These are phyloP conservation scores for Candida taoyuanica DNA, from an alignment of 805 yeast genomes.

Conservation along the genomic window DNA sequence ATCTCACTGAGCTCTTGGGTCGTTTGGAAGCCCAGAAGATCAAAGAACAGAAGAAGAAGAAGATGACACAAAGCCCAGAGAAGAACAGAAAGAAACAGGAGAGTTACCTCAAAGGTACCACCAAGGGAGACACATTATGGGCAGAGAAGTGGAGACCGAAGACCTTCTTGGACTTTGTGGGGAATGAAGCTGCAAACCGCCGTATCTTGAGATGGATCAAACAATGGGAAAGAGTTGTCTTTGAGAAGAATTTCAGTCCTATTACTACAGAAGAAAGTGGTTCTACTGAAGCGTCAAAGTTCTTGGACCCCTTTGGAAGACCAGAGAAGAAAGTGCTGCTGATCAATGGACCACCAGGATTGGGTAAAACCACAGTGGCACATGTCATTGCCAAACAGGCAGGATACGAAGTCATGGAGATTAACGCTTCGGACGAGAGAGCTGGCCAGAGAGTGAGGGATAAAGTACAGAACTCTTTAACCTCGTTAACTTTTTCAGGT, in stretches of 20 bases:
- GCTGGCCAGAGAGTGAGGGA: conserved; percentile 53
- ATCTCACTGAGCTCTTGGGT: conserved; percentile 33
- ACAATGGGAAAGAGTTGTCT: conserved; percentile 60
- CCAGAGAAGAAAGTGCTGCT: conserved; percentile 63
- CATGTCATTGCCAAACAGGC: conserved; percentile 79
- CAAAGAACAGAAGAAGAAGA: too few relatives aligned
- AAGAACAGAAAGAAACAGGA: not conserved
- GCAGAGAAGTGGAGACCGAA: conserved; percentile 69
- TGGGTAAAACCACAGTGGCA: conserved; percentile 87
- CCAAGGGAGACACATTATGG: conserved; percentile 30
- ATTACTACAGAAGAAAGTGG: conserved; percentile 18
- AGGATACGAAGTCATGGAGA: conserved; percentile 75
- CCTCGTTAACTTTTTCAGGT: conserved; percentile 60
- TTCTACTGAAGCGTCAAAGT: conserved; percentile 4
- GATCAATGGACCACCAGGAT: conserved; percentile 90
- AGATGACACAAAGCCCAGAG: not conserved
- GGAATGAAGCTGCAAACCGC: conserved; percentile 63
- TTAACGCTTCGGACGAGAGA: conserved; percentile 82
- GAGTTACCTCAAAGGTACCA: conserved; percentile 2
- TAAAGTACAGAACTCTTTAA: conserved; percentile 56
- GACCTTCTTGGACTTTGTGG: conserved; percentile 60
- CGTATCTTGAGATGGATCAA: conserved; percentile 57
- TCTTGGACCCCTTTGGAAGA: conserved; percentile 48
- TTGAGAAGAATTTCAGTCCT: conserved; percentile 38
- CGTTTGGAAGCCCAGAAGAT: conserved; percentile 27